Base-by-base conservation (phyloP, 305 asterid species). In the Ajuga reptans region DNA sequence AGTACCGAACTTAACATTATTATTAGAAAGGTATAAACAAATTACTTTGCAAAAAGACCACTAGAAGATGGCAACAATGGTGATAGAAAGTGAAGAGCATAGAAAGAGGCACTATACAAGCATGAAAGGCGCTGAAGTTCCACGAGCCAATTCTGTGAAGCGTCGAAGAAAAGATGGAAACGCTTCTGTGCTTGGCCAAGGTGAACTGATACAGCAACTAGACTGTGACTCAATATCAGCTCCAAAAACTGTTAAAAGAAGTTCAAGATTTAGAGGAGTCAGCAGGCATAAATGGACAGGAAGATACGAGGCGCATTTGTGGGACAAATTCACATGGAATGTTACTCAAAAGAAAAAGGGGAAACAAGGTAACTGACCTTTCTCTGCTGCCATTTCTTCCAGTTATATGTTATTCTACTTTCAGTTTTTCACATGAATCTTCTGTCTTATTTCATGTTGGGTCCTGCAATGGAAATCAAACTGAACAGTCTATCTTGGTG, bases 301-400 rank as follows among this genome's bases (percentile, higher is more conserved):
- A 4, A 77, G 93, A 58, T 83, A 71, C 18, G 94, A 87, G 72
- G 94, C 94, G 4, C 94, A 87, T 72, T 75, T 87, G 77, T 87
- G 95, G 91, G 95, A 87, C 79, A 87, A 87, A 60, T 82, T 81
- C 24, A 80, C 95, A 4, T 87, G 95, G 91, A 85, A 87, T 66
- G 81, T 77, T 6, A 81, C 91, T 41, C 95, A 85, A 72, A 87
- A 81, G 82, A 87, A 87, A 75, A 85, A 84, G 75, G 95, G 95
- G 18, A 87, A 85, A 78, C 95, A 87, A 79, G 94, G 88, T 85
- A 79, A n/a, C 27, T 10, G 31, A 46, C 37, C 72, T 24, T 11
- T 68, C 63, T 17, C 33, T 29, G 42, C 43, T 39, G 53, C 54
- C 53, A 21, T n/a, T n/a, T 3, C 52, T n/a, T 31, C 17, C 49